Base-by-base conservation (phyloP, 306 rosid genomes). In the Albizia julibrissin region DNA sequence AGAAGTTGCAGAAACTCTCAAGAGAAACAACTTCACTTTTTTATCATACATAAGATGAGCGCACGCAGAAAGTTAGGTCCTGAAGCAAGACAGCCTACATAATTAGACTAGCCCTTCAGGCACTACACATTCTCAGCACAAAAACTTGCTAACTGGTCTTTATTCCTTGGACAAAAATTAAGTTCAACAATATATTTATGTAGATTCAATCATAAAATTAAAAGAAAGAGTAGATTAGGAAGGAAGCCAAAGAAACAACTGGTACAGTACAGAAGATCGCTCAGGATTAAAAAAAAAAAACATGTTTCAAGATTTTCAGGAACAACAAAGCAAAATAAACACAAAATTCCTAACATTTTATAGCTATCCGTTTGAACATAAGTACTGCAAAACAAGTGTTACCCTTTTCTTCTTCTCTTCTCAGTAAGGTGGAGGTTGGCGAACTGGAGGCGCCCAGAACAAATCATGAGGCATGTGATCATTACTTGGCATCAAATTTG, bases 401-500 rank as follows among this genome's bases (percentile, higher is more conserved):
- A 61, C 67, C 34, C 21, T 26, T 62, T 69, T 52, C 46, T 10
- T 8, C 2, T 0, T n/a, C 12, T 1, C 34, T 44, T 14, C 37
- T 85, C 82, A 91, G 72, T 82, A 88, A 67, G 92, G 75, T 0
- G 94, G 75, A 0, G 94, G 89, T 13, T 89, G 92, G 40, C 40
- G 87, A 18, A 49, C 82, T 1, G 82, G 88, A 81, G 94, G 81
- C 74, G 73, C 88, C 97, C 97, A 93, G 34, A 86, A 91, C 29
- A 87, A 74, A 79, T 91, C 94, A n/a, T 86, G 86, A 0, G 88
- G 84, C 86, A 89, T 85, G 69, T 89, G 94, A 75, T 87, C 89
- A 75, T 86, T 88, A 72, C 82, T 87, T 4, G 87, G 85, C 3
- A 91, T 43, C 80, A 91, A 78, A 86, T 87, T 87, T 0, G 91